phyloP scores from a whole-genome alignment of 306 rosid genomes.

The Neltuma alba region DNA sequence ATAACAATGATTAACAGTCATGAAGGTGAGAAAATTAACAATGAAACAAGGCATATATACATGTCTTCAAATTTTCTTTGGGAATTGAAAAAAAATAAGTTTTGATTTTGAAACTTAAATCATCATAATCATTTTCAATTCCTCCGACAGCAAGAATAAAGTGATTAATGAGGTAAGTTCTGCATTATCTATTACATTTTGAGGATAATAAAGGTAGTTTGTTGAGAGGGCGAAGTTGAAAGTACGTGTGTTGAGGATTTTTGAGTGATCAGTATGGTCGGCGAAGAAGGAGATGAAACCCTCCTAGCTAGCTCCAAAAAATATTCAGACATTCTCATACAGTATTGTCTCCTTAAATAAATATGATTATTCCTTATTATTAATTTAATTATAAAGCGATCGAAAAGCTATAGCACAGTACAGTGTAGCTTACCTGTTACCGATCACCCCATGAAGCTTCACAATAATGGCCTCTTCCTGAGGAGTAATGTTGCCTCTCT shows the following conservation, averaged over 20 bases:
- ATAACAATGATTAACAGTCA: not conserved
- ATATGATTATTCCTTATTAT: too few species aligned
- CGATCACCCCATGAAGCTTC: conserved; percentile 67
- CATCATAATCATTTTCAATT: not conserved
- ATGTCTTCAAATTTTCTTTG: not conserved
- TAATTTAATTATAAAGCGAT: not conserved
- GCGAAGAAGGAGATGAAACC: not conserved
- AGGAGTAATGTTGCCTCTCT: conserved; percentile 85
- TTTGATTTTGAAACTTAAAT: too few species aligned
- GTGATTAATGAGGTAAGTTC: not conserved
- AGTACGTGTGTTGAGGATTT: not conserved
- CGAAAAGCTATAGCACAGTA: not conserved
- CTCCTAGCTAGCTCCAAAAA: not conserved
- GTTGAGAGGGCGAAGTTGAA: not conserved
- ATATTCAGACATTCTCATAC: not conserved
- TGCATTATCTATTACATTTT: not conserved
- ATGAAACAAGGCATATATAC: not conserved
- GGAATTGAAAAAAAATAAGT: too few species aligned
- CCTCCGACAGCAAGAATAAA: not conserved
- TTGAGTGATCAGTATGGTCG: not conserved
- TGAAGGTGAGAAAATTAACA: not conserved
- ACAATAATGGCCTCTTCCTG: conserved; percentile 85
- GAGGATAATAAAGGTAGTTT: not conserved
- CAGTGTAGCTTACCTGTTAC: conserved; percentile 63
- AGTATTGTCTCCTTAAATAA: too few species aligned